These are phyloP conservation scores for Linderniella brevidens DNA, from an alignment of 257 asterid genomes.

Conservation along the genomic window DNA sequence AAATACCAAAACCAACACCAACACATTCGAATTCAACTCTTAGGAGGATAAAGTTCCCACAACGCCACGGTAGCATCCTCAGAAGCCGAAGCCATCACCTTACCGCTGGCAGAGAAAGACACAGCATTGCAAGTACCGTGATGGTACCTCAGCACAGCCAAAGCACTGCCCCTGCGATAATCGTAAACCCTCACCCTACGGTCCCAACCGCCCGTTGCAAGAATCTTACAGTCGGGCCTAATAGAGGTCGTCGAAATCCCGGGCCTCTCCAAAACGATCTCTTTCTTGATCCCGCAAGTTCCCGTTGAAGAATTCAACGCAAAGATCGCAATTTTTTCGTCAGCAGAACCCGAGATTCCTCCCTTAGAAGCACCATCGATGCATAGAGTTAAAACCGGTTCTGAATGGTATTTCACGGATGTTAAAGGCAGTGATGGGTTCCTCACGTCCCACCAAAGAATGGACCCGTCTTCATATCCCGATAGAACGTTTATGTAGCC, in stretches of 20 bases:
- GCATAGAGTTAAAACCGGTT: conserved; percentile 57
- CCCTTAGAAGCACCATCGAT: conserved; percentile 6
- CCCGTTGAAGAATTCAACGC: conserved; percentile 43
- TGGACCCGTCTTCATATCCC: conserved; percentile 79
- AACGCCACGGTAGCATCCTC: conserved; percentile 78
- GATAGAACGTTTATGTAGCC: background rate
- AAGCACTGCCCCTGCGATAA: conserved; percentile 67
- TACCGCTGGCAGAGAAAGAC: conserved; percentile 40
- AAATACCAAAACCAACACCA: no score
- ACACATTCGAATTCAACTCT: no score
- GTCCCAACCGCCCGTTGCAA: conserved; percentile 93
- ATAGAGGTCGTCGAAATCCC: conserved; percentile 50
- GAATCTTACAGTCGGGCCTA: conserved; percentile 55
- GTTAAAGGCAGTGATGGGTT: conserved; percentile 54
- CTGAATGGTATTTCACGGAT: conserved; percentile 66
- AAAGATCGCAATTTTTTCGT: conserved; percentile 53
- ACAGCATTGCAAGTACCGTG: conserved; percentile 53
- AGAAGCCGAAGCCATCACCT: conserved; percentile 66
- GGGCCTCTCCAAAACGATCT: conserved; percentile 45
- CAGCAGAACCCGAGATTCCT: conserved; percentile 84
- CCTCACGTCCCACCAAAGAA: conserved; percentile 24
- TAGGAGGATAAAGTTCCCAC: conserved; percentile 89
- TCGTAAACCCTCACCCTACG: conserved; percentile 71
- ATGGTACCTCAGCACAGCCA: conserved; percentile 89
- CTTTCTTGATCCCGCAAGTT: conserved; percentile 47